A percentile compares a stretch with the other conserved stretches of the same genome.
Evolutionary conservation across 306 rosid species (phyloP).

Genomic region (Rubus idaeus): DNA sequence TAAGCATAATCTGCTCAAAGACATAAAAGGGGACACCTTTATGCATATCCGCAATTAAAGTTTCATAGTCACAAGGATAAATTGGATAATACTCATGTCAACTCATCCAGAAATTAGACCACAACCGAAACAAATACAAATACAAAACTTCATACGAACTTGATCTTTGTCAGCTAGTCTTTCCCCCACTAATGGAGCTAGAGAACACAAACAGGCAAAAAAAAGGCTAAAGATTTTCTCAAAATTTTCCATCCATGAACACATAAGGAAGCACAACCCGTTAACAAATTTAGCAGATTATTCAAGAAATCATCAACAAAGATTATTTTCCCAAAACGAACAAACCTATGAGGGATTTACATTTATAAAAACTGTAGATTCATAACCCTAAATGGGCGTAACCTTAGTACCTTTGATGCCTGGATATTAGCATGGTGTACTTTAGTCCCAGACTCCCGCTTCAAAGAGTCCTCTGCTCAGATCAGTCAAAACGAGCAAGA

Average conservation of each 20-base stretch:
- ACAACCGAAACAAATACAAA: background rate
- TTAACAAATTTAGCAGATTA: background rate
- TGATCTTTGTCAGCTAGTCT: background rate
- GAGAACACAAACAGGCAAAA: background rate
- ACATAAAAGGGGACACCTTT: background rate
- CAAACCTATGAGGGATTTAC: background rate
- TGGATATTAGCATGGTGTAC: slow-evolving; percentile 92
- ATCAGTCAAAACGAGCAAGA: slow-evolving; percentile 10
- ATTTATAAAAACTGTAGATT: background rate
- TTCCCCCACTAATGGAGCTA: background rate
- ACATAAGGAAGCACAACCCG: background rate
- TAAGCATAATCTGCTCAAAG: background rate
- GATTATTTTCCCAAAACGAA: background rate
- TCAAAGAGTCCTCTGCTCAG: slow-evolving; percentile 79
- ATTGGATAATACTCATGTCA: background rate
- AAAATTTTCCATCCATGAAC: background rate
- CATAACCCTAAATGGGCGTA: background rate
- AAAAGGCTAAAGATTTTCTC: background rate
- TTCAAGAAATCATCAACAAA: background rate
- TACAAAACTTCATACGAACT: background rate
- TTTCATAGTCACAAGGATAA: background rate
- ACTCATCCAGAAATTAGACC: background rate
- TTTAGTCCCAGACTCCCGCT: slow-evolving; percentile 90
- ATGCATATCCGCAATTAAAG: background rate
- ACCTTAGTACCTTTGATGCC: slow-evolving; percentile 69